phyloP scores from a whole-genome alignment of 2,329 filamentous ascomycete genomes.

The Fusarium agapanthi region DNA sequence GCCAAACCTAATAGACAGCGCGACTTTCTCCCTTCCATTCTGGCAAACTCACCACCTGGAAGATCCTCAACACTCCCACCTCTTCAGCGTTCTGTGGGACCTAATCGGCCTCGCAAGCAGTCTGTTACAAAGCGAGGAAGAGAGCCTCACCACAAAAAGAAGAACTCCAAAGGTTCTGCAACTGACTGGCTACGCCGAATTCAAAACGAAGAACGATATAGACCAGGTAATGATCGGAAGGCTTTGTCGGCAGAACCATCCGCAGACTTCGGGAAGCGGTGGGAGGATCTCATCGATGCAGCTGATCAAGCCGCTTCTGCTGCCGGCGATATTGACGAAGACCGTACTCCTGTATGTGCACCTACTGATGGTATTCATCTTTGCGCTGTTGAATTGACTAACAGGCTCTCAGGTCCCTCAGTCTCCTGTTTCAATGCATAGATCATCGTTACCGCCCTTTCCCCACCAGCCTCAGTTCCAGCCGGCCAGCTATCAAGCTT shows the following conservation, averaged over 20 bases:
- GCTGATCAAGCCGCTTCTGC: slow-evolving; percentile 78
- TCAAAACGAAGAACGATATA: slow-evolving; percentile 71
- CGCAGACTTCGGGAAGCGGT: slow-evolving; percentile 84
- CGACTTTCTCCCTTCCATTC: slow-evolving; percentile 83
- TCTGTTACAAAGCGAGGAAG: slow-evolving; percentile 84
- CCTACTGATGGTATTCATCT: not conserved
- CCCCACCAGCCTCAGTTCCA: slow-evolving; percentile 68
- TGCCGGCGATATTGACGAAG: slow-evolving; percentile 89
- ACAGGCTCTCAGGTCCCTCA: slow-evolving; percentile 63
- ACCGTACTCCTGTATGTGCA: slow-evolving; percentile 78
- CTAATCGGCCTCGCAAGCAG: slow-evolving; percentile 80
- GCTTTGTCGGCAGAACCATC: slow-evolving; percentile 87
- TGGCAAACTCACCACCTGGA: slow-evolving; percentile 82
- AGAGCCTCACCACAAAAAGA: slow-evolving; percentile 81
- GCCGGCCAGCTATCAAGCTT: slow-evolving; percentile 79
- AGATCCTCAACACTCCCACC: slow-evolving; percentile 90
- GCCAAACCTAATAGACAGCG: slow-evolving; percentile 69
- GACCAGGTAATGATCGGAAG: slow-evolving; percentile 76
- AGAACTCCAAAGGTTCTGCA: slow-evolving; percentile 75
- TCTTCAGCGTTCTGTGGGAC: slow-evolving; percentile 76
- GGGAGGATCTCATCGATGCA: slow-evolving; percentile 96
- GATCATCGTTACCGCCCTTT: slow-evolving; percentile 69
- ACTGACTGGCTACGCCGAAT: slow-evolving; percentile 70
- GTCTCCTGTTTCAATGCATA: slow-evolving; percentile 70
- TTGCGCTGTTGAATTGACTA: slow-evolving; percentile 33